phyloP scores from a whole-genome alignment of 352 stramenopile species.

The Plasmopara muralis region DNA sequence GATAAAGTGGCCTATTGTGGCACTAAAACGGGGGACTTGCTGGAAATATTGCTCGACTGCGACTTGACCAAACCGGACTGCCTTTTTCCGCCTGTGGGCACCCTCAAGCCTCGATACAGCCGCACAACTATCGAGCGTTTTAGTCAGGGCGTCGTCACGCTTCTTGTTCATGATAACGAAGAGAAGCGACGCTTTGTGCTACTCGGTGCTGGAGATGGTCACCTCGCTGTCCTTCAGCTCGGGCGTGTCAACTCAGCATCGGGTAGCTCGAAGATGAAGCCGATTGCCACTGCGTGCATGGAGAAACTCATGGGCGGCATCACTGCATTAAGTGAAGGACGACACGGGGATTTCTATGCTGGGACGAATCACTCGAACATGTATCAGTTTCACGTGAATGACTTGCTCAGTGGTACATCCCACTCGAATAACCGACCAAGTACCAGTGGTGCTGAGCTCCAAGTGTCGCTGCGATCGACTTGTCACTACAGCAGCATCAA shows the following conservation, averaged over 20 bases:
- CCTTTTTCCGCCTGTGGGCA: slow-evolving; percentile 65
- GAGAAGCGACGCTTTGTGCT: slow-evolving; percentile 84
- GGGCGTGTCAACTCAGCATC: slow-evolving; percentile 41
- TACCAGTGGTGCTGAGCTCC: slow-evolving; percentile 14
- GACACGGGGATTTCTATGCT: slow-evolving; percentile 81
- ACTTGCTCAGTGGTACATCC: slow-evolving; percentile 7
- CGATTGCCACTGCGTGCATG: slow-evolving; percentile 58
- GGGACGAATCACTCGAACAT: slow-evolving; percentile 93
- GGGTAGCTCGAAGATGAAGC: slow-evolving; percentile 28
- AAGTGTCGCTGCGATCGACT: slow-evolving; percentile 76
- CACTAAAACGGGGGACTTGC: slow-evolving; percentile 93
- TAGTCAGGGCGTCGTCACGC: slow-evolving; percentile 84
- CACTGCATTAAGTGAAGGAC: slow-evolving; percentile 86
- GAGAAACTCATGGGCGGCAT: slow-evolving; percentile 87
- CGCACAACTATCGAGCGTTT: slow-evolving; percentile 90
- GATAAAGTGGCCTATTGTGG: slow-evolving; percentile 92
- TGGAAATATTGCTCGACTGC: slow-evolving; percentile 92
- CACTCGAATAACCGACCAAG: slow-evolving; percentile 21
- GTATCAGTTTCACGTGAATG: slow-evolving; percentile 81
- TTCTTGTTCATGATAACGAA: slow-evolving; percentile 87
- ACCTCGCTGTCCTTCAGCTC: slow-evolving; percentile 49
- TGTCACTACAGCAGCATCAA: slow-evolving; percentile 90
- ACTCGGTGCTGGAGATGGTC: slow-evolving; percentile 89
- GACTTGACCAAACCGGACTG: slow-evolving; percentile 90
- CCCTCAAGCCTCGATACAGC: slow-evolving; percentile 83